phyloP scores from a whole-genome alignment of 164 flowering plant genomes.

The grape (Vitis vinifera) region DNA sequence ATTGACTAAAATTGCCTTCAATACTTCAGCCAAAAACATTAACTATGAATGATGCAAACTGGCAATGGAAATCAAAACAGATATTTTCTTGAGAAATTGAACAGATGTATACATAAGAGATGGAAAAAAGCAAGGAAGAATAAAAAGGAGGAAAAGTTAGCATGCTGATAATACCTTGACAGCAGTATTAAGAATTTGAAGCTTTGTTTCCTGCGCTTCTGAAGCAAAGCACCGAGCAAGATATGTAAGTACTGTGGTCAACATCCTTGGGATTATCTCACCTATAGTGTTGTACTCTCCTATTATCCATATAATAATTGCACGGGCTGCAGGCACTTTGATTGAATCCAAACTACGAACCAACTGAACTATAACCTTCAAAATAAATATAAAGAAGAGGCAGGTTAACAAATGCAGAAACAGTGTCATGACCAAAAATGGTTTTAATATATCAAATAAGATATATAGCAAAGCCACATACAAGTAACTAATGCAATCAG shows the following conservation, averaged over 20 bases:
- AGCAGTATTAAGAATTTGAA: conserved; percentile 75
- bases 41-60: neutral
- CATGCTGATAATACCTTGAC: conserved; percentile 55
- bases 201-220: conserved; percentile 82
- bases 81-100: neutral
- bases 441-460: neutral
- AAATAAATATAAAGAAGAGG: conserved; percentile 4
- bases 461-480: neutral
- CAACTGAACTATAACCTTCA: conserved; percentile 76
- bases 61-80: neutral
- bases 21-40: neutral
- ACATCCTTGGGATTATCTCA: conserved; percentile 53
- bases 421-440: neutral
- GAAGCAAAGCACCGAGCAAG: conserved; percentile 73
- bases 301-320: conserved; percentile 83
- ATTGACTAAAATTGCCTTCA: neutral
- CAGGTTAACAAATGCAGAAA: neutral
- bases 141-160: neutral
- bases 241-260: conserved; percentile 61
- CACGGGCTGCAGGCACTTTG: conserved; percentile 84
- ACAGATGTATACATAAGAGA: neutral
- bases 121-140: neutral
- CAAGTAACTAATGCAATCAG: too few species aligned
- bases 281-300: conserved; percentile 84
- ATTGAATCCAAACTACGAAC: conserved; percentile 78